Evolutionary conservation across 2,329 filamentous ascomycete species (phyloP).

Genomic region (Aquanectria penicillioides): DNA sequence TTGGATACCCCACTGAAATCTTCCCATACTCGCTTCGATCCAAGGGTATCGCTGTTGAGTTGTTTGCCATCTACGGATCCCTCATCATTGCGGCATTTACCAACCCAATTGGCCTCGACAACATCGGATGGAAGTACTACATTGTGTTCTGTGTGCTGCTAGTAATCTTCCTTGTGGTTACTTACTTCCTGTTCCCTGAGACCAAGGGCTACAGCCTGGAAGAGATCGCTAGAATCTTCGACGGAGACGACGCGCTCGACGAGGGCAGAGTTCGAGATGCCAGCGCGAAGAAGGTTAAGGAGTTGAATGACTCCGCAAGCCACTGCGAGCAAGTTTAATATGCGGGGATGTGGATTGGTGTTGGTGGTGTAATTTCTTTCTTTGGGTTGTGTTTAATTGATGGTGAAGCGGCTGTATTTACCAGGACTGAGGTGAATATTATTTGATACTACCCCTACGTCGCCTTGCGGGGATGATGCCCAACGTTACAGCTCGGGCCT

Average conservation of each 20-base stretch:
- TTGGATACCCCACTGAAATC: slow-evolving; percentile 55
- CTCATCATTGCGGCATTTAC: slow-evolving; percentile 51
- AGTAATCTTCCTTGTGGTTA: slow-evolving; percentile 32
- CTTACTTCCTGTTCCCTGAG: slow-evolving; percentile 43
- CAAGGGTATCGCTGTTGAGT: slow-evolving; percentile 55
- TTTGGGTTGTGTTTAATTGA: too few relatives aligned
- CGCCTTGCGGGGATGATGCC: too few relatives aligned
- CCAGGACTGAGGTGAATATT: too few relatives aligned
- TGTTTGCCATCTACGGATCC: slow-evolving; percentile 51
- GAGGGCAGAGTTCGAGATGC: not conserved
- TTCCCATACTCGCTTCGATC: slow-evolving; percentile 49
- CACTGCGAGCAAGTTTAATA: slow-evolving; percentile 6
- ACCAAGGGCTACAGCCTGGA: slow-evolving; percentile 44
- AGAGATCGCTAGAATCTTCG: slow-evolving; percentile 38
- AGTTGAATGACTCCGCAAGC: slow-evolving; percentile 10
- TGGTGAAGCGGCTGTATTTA: too few relatives aligned
- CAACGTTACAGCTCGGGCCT: too few relatives aligned
- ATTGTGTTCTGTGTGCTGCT: slow-evolving; percentile 47
- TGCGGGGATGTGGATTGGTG: not conserved
- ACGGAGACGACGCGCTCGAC: slow-evolving; percentile 24
- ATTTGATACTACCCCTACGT: too few relatives aligned
- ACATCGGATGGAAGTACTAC: slow-evolving; percentile 54
- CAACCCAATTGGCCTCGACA: slow-evolving; percentile 42
- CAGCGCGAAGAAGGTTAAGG: not conserved
- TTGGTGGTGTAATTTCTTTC: not conserved